Evolutionary conservation across 495 filamentous ascomycete species (phyloP).

Genomic region (Lasiosphaeriaceae sp.): DNA sequence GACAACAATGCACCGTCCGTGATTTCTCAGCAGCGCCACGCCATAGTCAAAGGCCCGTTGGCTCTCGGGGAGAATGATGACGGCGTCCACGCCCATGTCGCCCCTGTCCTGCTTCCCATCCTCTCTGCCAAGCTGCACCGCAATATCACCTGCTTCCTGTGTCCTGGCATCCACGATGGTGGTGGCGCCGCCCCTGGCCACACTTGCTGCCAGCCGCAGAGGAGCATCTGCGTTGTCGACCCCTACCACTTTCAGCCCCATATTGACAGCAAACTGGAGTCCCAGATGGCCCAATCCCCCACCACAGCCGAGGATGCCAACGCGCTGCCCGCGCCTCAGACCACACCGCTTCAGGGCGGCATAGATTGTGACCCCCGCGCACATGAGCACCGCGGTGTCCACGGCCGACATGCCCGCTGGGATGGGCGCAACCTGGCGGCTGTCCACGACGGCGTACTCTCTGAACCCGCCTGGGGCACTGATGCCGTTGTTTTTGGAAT

Average conservation of each 20-base stretch:
- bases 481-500: slow-evolving; percentile 19
- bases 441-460: slow-evolving; percentile 24
- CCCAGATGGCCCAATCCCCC: slow-evolving; percentile 56
- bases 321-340: slow-evolving; percentile 38
- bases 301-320: slow-evolving; percentile 49
- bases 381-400: slow-evolving; percentile 49
- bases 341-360: slow-evolving; percentile 40
- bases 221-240: slow-evolving; percentile 28
- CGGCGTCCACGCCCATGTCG: slow-evolving; percentile 39
- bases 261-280: slow-evolving; percentile 50
- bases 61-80: slow-evolving; percentile 41
- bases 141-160: slow-evolving; percentile 8
- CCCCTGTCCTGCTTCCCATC: slow-evolving; percentile 28
- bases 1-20: slow-evolving; percentile 38
- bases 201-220: slow-evolving; percentile 12
- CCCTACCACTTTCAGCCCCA: slow-evolving; percentile 53
- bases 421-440: slow-evolving; percentile 24
- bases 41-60: slow-evolving; percentile 40
- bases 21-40: slow-evolving; percentile 33
- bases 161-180: slow-evolving; percentile 18
- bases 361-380: slow-evolving; percentile 53
- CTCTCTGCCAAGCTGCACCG: slow-evolving; percentile 20
- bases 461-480: slow-evolving; percentile 19
- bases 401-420: slow-evolving; percentile 31
- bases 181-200: not conserved